Evolutionary conservation across 768 basidiomycete species (phyloP), one percentile per base, ranked within the genome.

Genomic region (Coprinopsis marcescibilis): DNA sequence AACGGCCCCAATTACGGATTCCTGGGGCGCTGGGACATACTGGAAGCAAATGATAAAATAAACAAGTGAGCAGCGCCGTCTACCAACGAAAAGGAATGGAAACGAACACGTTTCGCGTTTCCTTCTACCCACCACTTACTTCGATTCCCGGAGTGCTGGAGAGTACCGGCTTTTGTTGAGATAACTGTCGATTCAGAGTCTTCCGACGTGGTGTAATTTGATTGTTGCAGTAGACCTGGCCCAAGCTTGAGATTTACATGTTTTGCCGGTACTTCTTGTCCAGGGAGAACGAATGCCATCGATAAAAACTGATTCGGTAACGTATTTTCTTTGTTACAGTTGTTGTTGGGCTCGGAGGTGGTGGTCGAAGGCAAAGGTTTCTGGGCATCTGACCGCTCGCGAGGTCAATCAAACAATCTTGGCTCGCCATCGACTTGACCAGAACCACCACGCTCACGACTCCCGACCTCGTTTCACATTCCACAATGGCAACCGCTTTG

Each of bases 1-100:
- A 42, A 99, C 72, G 29, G 85, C 74, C 2, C 94, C 95, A 19
- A 98, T 73, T 1, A 98, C 91, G 8, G 85, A 80, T 61, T 98
- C 95, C 53, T 91, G 88, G 4, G 85, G 65, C 23, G 91, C 90
- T 38, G 94, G 91, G 26, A 91, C 77, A 66, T 98, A 98, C 94
- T 97, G 32, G 44, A 12, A 45, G 56, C 41, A 42, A 32, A 43
- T 17, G 20, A 42, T 32, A 50, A 49, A 44, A 29, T 14, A 13
- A 45, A 26, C 25, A 57, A 38, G 27, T 25, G 17, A 21, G 27
- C 19, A 12, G n/a, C n/a, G n/a, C n/a, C n/a, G n/a, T n/a, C n/a
- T n/a, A n/a, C n/a, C n/a, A n/a, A 36, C 48, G 40, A 38, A 5
- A 46, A 39, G 15, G 53, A 33, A 15, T 17, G 50, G 29, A 47